Conservation (phyloP, 305 asterid species). For the Solanum chacoense region DNA sequence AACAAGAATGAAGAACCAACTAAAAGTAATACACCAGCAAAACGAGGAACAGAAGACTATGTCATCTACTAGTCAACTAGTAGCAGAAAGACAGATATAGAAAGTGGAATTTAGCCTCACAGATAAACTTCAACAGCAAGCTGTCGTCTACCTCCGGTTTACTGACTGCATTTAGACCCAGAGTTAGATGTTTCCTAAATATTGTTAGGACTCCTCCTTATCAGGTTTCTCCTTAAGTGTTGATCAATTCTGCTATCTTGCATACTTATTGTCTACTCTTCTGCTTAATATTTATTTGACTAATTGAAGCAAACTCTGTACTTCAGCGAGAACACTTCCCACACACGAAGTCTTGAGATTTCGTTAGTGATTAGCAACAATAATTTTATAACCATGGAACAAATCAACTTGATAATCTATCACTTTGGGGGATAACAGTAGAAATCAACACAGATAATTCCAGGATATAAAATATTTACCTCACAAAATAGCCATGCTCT, state of each 20-base stretch:
- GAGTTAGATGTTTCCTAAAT: neutral
- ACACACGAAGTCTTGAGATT: neutral
- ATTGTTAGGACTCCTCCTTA: neutral
- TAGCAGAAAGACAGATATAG: neutral
- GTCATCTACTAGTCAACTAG: neutral
- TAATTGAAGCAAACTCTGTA: neutral
- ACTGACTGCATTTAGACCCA: neutral
- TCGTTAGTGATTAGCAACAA: neutral
- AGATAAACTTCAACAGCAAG: neutral
- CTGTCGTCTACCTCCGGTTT: neutral
- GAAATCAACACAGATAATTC: neutral
- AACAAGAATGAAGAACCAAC: neutral
- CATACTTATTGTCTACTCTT: neutral
- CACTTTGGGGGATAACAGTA: neutral
- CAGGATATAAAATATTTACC: conserved; percentile 22
- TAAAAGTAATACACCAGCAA: neutral
- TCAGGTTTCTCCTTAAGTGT: neutral
- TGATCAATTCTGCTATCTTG: neutral
- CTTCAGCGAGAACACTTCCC: neutral
- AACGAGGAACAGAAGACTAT: neutral
- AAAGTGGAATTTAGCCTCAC: neutral
- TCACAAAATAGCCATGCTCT: conserved; percentile 70
- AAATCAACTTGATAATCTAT: neutral
- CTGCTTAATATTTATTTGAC: neutral
- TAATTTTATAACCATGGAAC: neutral